A percentile compares a stretch with the other conserved stretches of the same genome.
Conservation (phyloP, 2,329 filamentous ascomycete species). For the Aspergillus neoniger region DNA sequence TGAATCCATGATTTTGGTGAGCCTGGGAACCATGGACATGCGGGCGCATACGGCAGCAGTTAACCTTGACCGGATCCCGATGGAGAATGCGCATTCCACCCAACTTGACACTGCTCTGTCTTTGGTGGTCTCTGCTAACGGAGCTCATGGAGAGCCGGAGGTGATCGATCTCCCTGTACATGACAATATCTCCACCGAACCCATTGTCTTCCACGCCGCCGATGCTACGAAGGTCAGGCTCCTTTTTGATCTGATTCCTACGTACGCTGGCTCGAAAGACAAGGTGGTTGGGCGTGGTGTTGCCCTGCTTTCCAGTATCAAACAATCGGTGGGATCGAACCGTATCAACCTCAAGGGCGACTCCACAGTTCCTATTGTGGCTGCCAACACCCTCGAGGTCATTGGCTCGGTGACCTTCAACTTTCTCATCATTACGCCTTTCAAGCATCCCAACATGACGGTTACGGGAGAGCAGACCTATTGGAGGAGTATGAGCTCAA, state of each 20-base stretch:
- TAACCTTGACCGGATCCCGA: slow-evolving; percentile 81
- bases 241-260: slow-evolving; percentile 92
- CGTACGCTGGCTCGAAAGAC: slow-evolving; percentile 80
- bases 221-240: slow-evolving; percentile 82
- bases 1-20: slow-evolving; percentile 87
- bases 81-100: slow-evolving; percentile 85
- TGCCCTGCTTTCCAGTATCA: slow-evolving; percentile 82
- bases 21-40: slow-evolving; percentile 91
- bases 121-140: slow-evolving; percentile 81
- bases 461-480: slow-evolving; percentile 90
- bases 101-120: slow-evolving; percentile 93
- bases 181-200: slow-evolving; percentile 90
- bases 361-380: slow-evolving; percentile 86
- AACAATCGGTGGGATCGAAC: slow-evolving; percentile 77
- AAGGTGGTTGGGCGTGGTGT: slow-evolving; percentile 85
- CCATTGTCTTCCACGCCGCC: slow-evolving; percentile 80
- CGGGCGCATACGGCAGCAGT: slow-evolving; percentile 79
- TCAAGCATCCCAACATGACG: slow-evolving; percentile 89
- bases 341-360: slow-evolving; percentile 93
- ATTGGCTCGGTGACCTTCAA: slow-evolving; percentile 97
- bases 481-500: slow-evolving; percentile 88
- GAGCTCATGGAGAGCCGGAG: slow-evolving; percentile 81
- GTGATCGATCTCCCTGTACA: slow-evolving; percentile 91
- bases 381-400: slow-evolving; percentile 77
- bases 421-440: slow-evolving; percentile 91